phyloP scores from a whole-genome alignment of 2,329 filamentous ascomycete species.

The Myotisia sp. region DNA sequence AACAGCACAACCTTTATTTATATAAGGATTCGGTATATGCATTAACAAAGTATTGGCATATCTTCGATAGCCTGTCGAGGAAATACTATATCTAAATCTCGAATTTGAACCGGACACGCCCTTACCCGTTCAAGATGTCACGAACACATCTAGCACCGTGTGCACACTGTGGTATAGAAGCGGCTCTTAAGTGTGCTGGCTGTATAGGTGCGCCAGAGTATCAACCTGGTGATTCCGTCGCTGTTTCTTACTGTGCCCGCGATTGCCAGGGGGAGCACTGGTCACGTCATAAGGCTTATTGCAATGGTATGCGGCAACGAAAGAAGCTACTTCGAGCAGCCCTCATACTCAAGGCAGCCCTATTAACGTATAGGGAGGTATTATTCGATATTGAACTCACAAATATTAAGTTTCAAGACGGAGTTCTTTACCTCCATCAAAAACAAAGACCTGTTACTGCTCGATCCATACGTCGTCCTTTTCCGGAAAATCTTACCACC shows the following conservation, averaged over 20 bases:
- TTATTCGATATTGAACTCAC: background rate
- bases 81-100: no score
- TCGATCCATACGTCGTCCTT: background rate
- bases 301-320: background rate
- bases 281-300: background rate
- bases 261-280: background rate
- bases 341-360: background rate
- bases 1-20: no score
- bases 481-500: background rate
- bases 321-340: background rate
- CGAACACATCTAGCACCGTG: background rate
- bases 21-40: no score
- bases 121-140: background rate
- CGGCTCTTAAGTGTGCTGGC: background rate
- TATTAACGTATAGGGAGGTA: background rate
- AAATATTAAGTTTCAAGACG: background rate
- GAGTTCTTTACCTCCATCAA: background rate
- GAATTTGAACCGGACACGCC: no score
- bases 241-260: background rate
- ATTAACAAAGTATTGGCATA: no score
- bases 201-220: background rate
- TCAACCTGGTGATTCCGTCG: background rate
- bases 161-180: background rate
- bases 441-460: background rate
- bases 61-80: no score